phyloP scores from a whole-genome alignment of 1,139 yeast species.

The Zygosaccharomyces sapae region DNA sequence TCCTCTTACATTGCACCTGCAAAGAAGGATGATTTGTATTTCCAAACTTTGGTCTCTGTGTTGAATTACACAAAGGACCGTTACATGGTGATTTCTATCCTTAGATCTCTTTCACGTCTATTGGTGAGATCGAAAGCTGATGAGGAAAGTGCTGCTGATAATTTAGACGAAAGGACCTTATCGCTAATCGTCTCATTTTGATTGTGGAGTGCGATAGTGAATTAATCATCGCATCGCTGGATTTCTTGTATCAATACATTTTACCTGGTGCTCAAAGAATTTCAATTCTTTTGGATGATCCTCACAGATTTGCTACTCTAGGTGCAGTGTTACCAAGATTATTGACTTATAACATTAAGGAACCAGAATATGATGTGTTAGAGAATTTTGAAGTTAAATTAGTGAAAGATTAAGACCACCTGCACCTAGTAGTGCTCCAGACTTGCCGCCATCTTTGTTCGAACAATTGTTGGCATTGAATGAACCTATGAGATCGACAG shows the following conservation, averaged over 20 bases:
- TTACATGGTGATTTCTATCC: constrained; percentile 47
- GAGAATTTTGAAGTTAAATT: constrained; percentile 42
- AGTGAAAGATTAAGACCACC: constrained; percentile 43
- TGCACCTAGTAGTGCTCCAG: constrained; percentile 59
- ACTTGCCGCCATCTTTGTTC: constrained; percentile 54
- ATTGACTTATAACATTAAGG: constrained; percentile 48
- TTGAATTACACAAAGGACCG: constrained; percentile 52
- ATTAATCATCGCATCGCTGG: constrained; percentile 58
- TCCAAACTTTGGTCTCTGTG: constrained; percentile 47
- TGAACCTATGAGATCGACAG: constrained; percentile 89
- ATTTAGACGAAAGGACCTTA: constrained; percentile 39
- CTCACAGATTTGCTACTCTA: constrained; percentile 47
- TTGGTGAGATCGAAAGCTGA: constrained; percentile 43
- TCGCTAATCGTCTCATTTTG: constrained; percentile 46
- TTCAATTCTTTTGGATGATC: constrained; percentile 36
- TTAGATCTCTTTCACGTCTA: constrained; percentile 51
- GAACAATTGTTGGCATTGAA: constrained; percentile 58
- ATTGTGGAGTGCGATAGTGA: constrained; percentile 53
- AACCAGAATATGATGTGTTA: constrained; percentile 35
- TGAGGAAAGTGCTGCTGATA: constrained; percentile 45
- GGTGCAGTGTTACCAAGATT: constrained; percentile 59
- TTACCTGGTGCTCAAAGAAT: constrained; percentile 46
- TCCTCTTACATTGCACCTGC: constrained; percentile 80
- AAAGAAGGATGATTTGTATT: constrained; percentile 57
- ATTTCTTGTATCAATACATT: constrained; percentile 63